phyloP scores from a whole-genome alignment of 139 green algal species.

The Tetratostichococcus sp. region DNA sequence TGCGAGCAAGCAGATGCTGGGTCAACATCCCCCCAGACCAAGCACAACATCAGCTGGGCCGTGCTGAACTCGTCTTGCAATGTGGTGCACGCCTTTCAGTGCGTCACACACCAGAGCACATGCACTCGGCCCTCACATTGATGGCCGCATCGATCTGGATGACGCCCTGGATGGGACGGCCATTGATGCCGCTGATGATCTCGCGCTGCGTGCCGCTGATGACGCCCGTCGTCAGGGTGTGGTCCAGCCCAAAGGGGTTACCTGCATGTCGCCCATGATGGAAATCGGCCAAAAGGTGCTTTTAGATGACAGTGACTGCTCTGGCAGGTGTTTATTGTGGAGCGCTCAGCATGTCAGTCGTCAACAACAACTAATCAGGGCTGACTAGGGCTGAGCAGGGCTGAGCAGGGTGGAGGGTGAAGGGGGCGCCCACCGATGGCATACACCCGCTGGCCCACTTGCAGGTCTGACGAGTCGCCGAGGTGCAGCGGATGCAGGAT shows the following conservation, averaged over 20 bases:
- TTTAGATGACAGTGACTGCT: too few species aligned
- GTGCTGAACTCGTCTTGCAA: too few species aligned
- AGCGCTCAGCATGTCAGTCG: too few species aligned
- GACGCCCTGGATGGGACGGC: conserved; percentile 58
- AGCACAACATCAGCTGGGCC: too few species aligned
- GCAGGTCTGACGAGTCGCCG: conserved; percentile 41
- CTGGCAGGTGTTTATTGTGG: too few species aligned
- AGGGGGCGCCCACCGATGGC: conserved; percentile 56
- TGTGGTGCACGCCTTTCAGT: neutral
- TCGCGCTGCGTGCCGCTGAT: conserved; percentile 33
- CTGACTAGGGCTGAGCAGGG: too few species aligned
- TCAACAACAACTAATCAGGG: too few species aligned
- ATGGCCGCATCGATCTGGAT: conserved; percentile 89
- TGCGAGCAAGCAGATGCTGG: neutral
- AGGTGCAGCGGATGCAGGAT: conserved; percentile 27
- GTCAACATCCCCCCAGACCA: too few species aligned
- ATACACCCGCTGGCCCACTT: conserved; percentile 76
- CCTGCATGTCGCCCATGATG: too few species aligned
- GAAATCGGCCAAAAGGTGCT: too few species aligned
- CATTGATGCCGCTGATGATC: conserved; percentile 47
- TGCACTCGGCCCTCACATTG: conserved; percentile 69
- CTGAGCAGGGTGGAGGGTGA: too few species aligned
- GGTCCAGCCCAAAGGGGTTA: conserved; percentile 82
- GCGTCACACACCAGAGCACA: conserved; percentile 1
- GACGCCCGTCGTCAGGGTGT: conserved; percentile 71